A percentile compares a stretch with the other conserved stretches of the same genome.
Evolutionary conservation across 345 rosid species (phyloP).

Genomic region (Cardamine occulta): DNA sequence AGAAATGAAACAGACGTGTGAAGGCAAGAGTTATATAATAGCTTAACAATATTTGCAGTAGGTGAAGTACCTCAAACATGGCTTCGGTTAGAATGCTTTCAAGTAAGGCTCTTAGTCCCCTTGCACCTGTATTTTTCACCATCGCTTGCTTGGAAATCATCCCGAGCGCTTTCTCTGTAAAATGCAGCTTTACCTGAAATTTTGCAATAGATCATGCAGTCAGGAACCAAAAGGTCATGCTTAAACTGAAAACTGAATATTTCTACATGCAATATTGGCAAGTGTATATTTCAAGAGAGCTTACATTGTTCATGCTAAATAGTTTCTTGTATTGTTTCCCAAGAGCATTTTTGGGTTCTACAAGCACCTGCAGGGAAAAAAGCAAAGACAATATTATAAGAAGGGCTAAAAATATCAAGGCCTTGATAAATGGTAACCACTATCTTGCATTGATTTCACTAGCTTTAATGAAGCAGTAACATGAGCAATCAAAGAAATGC

Average conservation of each 20-base stretch:
- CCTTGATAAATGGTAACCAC: neutral
- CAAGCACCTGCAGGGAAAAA: slow-evolving; percentile 63
- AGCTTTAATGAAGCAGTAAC: too few relatives aligned
- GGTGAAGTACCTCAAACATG: slow-evolving; percentile 86
- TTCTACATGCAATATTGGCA: slow-evolving; percentile 19
- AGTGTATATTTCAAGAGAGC: slow-evolving; percentile 36
- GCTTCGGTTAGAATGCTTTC: slow-evolving; percentile 91
- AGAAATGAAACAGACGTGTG: slow-evolving; percentile 7
- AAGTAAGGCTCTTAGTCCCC: slow-evolving; percentile 87
- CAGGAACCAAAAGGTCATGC: slow-evolving; percentile 15
- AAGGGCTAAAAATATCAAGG: neutral
- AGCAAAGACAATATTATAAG: slow-evolving; percentile 22
- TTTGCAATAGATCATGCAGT: slow-evolving; percentile 9
- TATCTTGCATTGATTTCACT: neutral
- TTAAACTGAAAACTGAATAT: neutral
- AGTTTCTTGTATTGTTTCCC: slow-evolving; percentile 95
- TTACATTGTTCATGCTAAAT: slow-evolving; percentile 88
- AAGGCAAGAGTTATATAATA: slow-evolving; percentile 10
- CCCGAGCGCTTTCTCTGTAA: slow-evolving; percentile 77
- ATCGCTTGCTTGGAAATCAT: slow-evolving; percentile 79
- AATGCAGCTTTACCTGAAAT: slow-evolving; percentile 87
- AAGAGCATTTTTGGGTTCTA: slow-evolving; percentile 89
- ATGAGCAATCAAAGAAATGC: too few relatives aligned
- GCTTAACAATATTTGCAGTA: neutral
- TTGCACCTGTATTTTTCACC: slow-evolving; percentile 93